Evolutionary conservation across 345 rosid genomes (phyloP).

Genomic region (Salix dunnii): DNA sequence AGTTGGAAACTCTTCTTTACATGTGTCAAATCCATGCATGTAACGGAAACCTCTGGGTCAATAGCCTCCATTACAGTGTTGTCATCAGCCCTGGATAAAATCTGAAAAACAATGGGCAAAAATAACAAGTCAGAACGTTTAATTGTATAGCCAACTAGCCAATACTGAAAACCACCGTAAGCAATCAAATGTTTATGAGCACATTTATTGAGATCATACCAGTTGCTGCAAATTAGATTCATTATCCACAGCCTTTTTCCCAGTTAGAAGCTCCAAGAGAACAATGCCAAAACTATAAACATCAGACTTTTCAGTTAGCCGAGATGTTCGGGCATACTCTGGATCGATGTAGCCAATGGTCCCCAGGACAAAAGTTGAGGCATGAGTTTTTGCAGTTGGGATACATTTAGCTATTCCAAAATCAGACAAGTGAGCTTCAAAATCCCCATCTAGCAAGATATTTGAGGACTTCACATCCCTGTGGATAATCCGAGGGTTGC

Average conservation of each 20-base stretch:
- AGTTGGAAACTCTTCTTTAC: slow-evolving; percentile 73
- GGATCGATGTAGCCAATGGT: slow-evolving; percentile 98
- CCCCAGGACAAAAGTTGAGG: slow-evolving; percentile 82
- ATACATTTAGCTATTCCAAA: slow-evolving; percentile 90
- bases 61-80: slow-evolving; percentile 89
- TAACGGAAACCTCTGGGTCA: slow-evolving; percentile 81
- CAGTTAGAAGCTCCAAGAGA: slow-evolving; percentile 88
- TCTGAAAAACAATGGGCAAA: slow-evolving; percentile 31
- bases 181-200: not conserved
- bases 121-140: not conserved
- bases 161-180: not conserved
- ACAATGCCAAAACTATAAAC: slow-evolving; percentile 95
- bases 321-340: slow-evolving; percentile 85
- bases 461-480: slow-evolving; percentile 93
- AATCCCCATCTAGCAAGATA: slow-evolving; percentile 79
- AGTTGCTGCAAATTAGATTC: slow-evolving; percentile 89
- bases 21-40: slow-evolving; percentile 60
- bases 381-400: slow-evolving; percentile 65
- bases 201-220: slow-evolving; percentile 34
- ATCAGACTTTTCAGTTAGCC: slow-evolving; percentile 84
- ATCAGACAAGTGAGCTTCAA: slow-evolving; percentile 82
- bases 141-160: not conserved
- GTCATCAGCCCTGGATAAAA: slow-evolving; percentile 67
- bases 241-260: slow-evolving; percentile 90
- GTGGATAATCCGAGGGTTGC: slow-evolving; percentile 83